Base-by-base conservation (phyloP, 2,329 filamentous ascomycete species). In the Didymella segeticola region DNA sequence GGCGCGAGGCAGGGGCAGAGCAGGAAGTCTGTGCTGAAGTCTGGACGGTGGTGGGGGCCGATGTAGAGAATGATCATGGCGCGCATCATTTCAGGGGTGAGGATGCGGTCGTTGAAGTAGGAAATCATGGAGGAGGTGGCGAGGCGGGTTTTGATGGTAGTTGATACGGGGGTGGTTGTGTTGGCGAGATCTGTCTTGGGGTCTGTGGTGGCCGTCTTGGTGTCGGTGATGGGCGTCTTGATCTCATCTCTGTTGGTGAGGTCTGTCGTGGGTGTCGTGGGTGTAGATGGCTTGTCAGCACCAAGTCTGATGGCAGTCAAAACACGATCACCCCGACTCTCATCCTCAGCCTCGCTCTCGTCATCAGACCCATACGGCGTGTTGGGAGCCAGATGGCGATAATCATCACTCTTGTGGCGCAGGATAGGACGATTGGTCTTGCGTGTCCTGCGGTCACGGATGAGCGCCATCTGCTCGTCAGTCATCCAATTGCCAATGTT, bases 401-500 rank as follows among this genome's bases (percentile, higher is more conserved):
- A 98, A 69, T 97, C 90, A 77, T 91, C 89, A 59, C 87, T 92
- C 78, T 99, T 98, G 53, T 90, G 84, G 29, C 88, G 83, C 10
- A 97, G 79, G 49, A 98, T 89, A 22, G 86, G 83, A 52, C 84
- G 83, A 68, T 97, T 96, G 1, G 88, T 91, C 63, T 87, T 88
- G 20, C 91, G 84, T 70, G 87, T 87, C 53, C 86, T 84, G 10
- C 91, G 86, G 59, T 96, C 93, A 61, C 91, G 88, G 59, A 99
- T 96, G 56, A 99, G 78, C 0, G 91, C 86, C 91, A 98, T 96
- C 72, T 99, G 93, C 73, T 98, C 93, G 66, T 98, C 93, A 0
- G 91, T 93, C 93, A 99, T 98, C 95, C 95, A 99, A 74, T 93
- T 97, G 30, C 91, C 91, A 61, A 98, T 98, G 68, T 96, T 97